Conservation (phyloP, 177 flowering plant genomes). For the Vitis hybrid region DNA sequence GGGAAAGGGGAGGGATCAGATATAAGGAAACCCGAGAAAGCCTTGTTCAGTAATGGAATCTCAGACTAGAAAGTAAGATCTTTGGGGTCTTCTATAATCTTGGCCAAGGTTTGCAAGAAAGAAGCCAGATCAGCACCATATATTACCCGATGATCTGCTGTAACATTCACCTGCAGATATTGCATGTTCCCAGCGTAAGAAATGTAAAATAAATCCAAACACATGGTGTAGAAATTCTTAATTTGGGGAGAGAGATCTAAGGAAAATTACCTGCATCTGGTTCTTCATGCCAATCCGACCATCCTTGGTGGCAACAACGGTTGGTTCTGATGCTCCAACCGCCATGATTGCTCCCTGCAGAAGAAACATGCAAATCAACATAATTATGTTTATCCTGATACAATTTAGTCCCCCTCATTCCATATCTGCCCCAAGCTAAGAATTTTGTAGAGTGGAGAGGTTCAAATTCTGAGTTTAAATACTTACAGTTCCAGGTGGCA, state of each 20-base stretch:
- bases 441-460: neutral
- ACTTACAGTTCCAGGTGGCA: slow-evolving; percentile 97
- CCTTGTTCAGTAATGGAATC: neutral
- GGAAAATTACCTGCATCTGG: slow-evolving; percentile 83
- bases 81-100: slow-evolving; percentile 88
- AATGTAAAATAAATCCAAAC: neutral
- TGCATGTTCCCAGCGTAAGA: slow-evolving; percentile 2
- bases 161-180: slow-evolving; percentile 76
- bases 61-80: slow-evolving; percentile 70
- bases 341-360: slow-evolving; percentile 98
- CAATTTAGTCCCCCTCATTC: neutral
- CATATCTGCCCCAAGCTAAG: neutral
- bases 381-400: neutral
- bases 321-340: slow-evolving; percentile 89
- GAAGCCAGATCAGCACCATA: slow-evolving; percentile 95
- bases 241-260: too few relatives aligned
- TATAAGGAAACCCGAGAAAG: neutral
- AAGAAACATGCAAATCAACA: slow-evolving; percentile 8
- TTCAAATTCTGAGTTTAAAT: neutral
- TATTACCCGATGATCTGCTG: slow-evolving; percentile 95
- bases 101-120: slow-evolving; percentile 87
- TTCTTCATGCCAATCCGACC: slow-evolving; percentile 85
- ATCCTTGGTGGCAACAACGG: slow-evolving; percentile 82
- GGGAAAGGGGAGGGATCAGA: neutral
- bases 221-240: too few relatives aligned